Percentiles rank a stretch among this genome's conserved stretches.
phyloP scores from a whole-genome alignment of 139 green algal genomes.

The Ulvella scutata region DNA sequence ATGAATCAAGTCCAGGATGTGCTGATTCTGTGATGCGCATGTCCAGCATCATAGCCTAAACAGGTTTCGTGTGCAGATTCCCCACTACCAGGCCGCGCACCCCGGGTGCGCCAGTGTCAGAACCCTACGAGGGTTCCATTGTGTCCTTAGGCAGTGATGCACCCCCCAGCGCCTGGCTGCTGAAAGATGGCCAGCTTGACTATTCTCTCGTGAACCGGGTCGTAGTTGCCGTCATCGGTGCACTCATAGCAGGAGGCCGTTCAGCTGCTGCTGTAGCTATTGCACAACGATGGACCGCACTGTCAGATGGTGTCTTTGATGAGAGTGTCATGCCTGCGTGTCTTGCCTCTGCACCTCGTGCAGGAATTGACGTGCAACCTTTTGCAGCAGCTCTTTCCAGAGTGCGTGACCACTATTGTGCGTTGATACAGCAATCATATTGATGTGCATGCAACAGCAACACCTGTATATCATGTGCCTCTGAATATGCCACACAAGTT shows the following conservation, averaged over 20 bases:
- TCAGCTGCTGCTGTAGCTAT: not conserved
- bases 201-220: conserved; percentile 7
- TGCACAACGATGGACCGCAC: not conserved
- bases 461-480: too few relatives aligned
- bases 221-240: conserved; percentile 14
- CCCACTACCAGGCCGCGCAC: not conserved
- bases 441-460: too few relatives aligned
- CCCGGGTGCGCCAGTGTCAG: not conserved
- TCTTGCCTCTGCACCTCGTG: conserved; percentile 11
- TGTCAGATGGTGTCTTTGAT: conserved; percentile 25
- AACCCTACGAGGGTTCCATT: not conserved
- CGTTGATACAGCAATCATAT: too few relatives aligned
- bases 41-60: too few relatives aligned
- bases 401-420: too few relatives aligned
- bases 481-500: too few relatives aligned
- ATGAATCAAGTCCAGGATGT: too few relatives aligned
- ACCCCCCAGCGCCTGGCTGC: not conserved
- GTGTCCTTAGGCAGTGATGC: not conserved
- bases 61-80: too few relatives aligned
- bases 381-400: conserved; percentile 14
- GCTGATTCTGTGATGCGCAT: too few relatives aligned
- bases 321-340: conserved; percentile 27
- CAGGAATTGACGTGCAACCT: conserved; percentile 9
- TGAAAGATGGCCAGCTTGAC: not conserved
- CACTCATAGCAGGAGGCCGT: conserved; percentile 9